A percentile compares a stretch with the other conserved stretches of the same genome.
Evolutionary conservation across 2,329 filamentous ascomycete species (phyloP).

Genomic region (Epichloe coenophiala): DNA sequence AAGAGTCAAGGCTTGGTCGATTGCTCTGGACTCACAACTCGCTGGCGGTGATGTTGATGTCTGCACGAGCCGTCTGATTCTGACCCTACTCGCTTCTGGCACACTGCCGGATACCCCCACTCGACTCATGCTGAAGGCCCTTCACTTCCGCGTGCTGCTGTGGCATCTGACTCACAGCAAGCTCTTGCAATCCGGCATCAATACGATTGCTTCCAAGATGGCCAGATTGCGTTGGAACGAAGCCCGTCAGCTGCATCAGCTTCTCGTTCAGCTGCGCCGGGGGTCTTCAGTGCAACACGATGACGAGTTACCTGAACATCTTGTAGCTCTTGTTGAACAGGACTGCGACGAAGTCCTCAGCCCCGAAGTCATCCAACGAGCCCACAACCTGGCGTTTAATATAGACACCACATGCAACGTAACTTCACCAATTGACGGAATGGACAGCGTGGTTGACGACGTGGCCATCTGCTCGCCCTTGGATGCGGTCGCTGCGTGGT

Average conservation of each 20-base stretch:
- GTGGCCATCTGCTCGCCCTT: slow-evolving; percentile 73
- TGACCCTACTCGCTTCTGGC: slow-evolving; percentile 78
- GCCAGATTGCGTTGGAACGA: slow-evolving; percentile 71
- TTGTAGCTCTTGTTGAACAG: slow-evolving; percentile 61
- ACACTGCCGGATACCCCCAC: slow-evolving; percentile 74
- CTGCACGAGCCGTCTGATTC: slow-evolving; percentile 70
- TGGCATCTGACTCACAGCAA: slow-evolving; percentile 61
- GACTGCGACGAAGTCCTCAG: slow-evolving; percentile 74
- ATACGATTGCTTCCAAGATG: slow-evolving; percentile 58
- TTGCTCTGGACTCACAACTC: slow-evolving; percentile 84
- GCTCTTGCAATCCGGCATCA: slow-evolving; percentile 49
- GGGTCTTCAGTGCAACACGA: slow-evolving; percentile 33
- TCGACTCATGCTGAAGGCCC: slow-evolving; percentile 78
- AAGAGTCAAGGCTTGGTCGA: slow-evolving; percentile 82
- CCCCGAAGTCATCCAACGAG: slow-evolving; percentile 65
- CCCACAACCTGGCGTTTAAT: slow-evolving; percentile 85
- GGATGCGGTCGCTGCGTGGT: slow-evolving; percentile 86
- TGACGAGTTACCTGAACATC: slow-evolving; percentile 56
- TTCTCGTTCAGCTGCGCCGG: slow-evolving; percentile 28
- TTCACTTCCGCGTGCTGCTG: slow-evolving; percentile 80
- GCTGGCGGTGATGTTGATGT: slow-evolving; percentile 83
- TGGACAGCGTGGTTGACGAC: slow-evolving; percentile 77
- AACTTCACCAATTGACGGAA: slow-evolving; percentile 50
- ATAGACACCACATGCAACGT: slow-evolving; percentile 57
- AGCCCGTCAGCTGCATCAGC: slow-evolving; percentile 51